Conservation (phyloP, 1,139 yeast species). For the Diutina siamensis region DNA sequence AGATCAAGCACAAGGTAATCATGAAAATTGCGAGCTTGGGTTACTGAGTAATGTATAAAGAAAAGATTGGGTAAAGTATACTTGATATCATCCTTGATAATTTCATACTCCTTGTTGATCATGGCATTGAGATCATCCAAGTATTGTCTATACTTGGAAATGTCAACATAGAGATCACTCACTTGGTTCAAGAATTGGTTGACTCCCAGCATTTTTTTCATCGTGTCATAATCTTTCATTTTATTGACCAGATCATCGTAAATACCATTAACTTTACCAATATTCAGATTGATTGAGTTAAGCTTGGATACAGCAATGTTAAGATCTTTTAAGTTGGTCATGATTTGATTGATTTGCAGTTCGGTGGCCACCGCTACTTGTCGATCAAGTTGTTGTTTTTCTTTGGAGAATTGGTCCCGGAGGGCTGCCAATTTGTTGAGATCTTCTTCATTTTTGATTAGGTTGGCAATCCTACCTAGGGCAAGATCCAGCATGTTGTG, state of each 20-base stretch:
- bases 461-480: slow-evolving; percentile 30
- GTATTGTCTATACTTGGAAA: slow-evolving; percentile 43
- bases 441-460: slow-evolving; percentile 43
- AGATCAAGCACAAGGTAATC: slow-evolving; percentile 59
- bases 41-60: slow-evolving; percentile 57
- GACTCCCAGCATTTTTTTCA: slow-evolving; percentile 50
- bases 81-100: slow-evolving; percentile 36
- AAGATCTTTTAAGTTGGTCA: slow-evolving; percentile 26
- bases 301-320: slow-evolving; percentile 29
- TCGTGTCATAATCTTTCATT: slow-evolving; percentile 45
- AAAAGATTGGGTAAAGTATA: slow-evolving; percentile 52
- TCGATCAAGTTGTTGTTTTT: slow-evolving; percentile 61
- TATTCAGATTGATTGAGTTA: slow-evolving; percentile 38
- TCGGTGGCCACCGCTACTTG: slow-evolving; percentile 57
- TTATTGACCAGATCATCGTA: slow-evolving; percentile 42
- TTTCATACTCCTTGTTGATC: slow-evolving; percentile 43
- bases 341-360: slow-evolving; percentile 44
- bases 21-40: slow-evolving; percentile 62
- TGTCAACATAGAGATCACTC: slow-evolving; percentile 50
- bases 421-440: slow-evolving; percentile 43
- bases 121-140: slow-evolving; percentile 38
- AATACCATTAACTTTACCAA: slow-evolving; percentile 47
- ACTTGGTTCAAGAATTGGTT: slow-evolving; percentile 69
- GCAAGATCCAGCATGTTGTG: slow-evolving; percentile 33
- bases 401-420: slow-evolving; percentile 52